Conservation (phyloP, 768 basidiomycete species). For the Boletus insuetus region DNA sequence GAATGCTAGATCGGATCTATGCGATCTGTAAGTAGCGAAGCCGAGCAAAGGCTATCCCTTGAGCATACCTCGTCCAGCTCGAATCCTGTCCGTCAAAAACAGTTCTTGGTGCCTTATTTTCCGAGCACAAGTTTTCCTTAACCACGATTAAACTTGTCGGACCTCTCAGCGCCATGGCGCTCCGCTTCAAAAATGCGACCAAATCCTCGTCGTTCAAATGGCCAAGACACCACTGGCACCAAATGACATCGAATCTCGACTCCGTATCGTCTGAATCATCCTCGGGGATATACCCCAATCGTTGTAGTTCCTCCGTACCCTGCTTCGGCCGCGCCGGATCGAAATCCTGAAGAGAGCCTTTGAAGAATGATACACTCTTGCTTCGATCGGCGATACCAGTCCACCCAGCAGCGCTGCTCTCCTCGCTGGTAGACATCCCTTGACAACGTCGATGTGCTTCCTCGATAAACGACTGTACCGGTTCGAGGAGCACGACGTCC, state of each 20-base stretch:
- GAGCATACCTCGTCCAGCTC: slow-evolving; percentile 74
- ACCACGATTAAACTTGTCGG: slow-evolving; percentile 68
- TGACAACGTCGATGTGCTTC: slow-evolving; percentile 54
- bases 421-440: slow-evolving; percentile 35
- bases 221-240: slow-evolving; percentile 98
- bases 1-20: slow-evolving; percentile 83
- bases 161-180: slow-evolving; percentile 56
- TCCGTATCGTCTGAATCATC: slow-evolving; percentile 53
- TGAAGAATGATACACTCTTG: slow-evolving; percentile 78
- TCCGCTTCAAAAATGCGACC: slow-evolving; percentile 67
- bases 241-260: slow-evolving; percentile 81
- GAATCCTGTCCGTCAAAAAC: slow-evolving; percentile 87
- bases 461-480: slow-evolving; percentile 72
- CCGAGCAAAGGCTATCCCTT: not conserved
- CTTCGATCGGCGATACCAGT: slow-evolving; percentile 58
- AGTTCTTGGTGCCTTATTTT: slow-evolving; percentile 47
- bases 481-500: slow-evolving; percentile 88
- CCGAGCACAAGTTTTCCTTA: slow-evolving; percentile 86
- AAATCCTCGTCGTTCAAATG: slow-evolving; percentile 79
- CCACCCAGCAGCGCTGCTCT: slow-evolving; percentile 45
- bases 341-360: slow-evolving; percentile 76
- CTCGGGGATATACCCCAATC: slow-evolving; percentile 62
- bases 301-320: slow-evolving; percentile 49
- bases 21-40: slow-evolving; percentile 2
- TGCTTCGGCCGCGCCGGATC: slow-evolving; percentile 56